Percentiles rank a stretch among this genome's conserved stretches.
phyloP scores from a whole-genome alignment of 345 rosid genomes.

The Raphanus sativus region DNA sequence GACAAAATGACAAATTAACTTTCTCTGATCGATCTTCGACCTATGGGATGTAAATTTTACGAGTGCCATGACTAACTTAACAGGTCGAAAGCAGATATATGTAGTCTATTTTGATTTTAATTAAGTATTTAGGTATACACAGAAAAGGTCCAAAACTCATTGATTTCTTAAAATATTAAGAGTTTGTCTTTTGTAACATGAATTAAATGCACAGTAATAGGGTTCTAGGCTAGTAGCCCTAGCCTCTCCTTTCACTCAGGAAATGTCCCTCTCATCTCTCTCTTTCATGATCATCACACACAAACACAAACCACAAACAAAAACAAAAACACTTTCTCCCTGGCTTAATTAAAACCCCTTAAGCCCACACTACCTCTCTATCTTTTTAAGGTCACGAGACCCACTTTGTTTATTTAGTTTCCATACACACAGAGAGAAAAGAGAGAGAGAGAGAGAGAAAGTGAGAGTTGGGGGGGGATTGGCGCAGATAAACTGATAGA shows the following conservation, averaged over 20 bases:
- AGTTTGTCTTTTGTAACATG: conserved; percentile 38
- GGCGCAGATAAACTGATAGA: conserved; percentile 87
- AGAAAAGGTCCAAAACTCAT: conserved; percentile 24
- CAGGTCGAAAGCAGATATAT: background rate
- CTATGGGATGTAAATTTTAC: background rate
- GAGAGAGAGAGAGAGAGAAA: conserved; percentile 37
- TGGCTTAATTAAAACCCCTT: conserved; percentile 31
- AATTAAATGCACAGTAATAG: conserved; percentile 33
- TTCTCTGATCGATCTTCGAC: background rate
- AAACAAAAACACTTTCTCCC: conserved; percentile 28
- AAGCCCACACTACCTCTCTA: conserved; percentile 28
- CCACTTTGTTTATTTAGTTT: conserved; percentile 52
- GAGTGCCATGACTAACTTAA: background rate
- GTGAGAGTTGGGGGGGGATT: conserved; percentile 48
- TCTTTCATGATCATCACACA: conserved; percentile 8
- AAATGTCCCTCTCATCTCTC: conserved; percentile 53
- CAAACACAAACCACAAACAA: conserved; percentile 18
- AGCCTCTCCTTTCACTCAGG: conserved; percentile 41
- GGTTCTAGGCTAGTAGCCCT: conserved; percentile 53
- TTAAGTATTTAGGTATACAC: background rate
- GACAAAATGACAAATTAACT: background rate
- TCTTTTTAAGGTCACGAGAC: conserved; percentile 80
- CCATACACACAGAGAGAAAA: conserved; percentile 34
- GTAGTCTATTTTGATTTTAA: background rate
- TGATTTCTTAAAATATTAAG: conserved; percentile 9